Conservation (phyloP, 1,284 basidiomycete genomes). For the Cryptococcus sp. region DNA sequence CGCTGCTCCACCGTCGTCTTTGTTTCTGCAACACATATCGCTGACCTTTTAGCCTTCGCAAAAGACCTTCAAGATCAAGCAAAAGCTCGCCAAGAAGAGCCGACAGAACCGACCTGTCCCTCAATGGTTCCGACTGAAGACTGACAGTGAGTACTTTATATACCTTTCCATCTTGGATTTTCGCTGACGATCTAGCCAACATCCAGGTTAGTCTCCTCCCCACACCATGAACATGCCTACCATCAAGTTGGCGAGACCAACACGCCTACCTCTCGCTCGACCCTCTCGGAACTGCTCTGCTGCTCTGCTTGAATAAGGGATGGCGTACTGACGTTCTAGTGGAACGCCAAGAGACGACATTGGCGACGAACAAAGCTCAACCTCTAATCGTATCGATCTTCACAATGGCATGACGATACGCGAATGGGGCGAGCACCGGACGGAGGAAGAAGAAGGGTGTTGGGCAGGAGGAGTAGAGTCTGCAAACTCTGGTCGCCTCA, state of each 20-base stretch:
- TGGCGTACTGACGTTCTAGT: slow-evolving; percentile 50
- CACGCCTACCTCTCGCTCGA: no score
- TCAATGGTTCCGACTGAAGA: slow-evolving; percentile 97
- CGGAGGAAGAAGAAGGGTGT: neutral
- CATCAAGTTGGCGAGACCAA: neutral
- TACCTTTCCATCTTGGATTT: neutral
- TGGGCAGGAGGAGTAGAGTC: neutral
- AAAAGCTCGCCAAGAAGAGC: slow-evolving; percentile 90
- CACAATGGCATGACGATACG: no score
- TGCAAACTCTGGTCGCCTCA: neutral
- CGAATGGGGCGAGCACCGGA: no score
- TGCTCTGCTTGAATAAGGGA: no score
- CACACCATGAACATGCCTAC: neutral
- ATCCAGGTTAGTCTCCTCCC: slow-evolving; percentile 65
- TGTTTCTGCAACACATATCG: neutral
- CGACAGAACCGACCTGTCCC: slow-evolving; percentile 97
- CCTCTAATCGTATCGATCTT: slow-evolving; percentile 56
- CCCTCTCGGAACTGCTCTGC: no score
- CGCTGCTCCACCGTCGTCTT: neutral
- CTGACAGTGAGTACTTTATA: slow-evolving; percentile 67
- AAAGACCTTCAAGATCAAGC: slow-evolving; percentile 80
- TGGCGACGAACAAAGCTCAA: slow-evolving; percentile 94
- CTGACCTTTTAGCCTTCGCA: slow-evolving; percentile 73
- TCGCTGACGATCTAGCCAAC: slow-evolving; percentile 51
- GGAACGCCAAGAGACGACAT: slow-evolving; percentile 90